A percentile compares a stretch with the other conserved stretches of the same genome.
These are phyloP conservation scores for Coprinellus micaceus DNA, from an alignment of 768 basidiomycete genomes.

Conservation along the genomic window DNA sequence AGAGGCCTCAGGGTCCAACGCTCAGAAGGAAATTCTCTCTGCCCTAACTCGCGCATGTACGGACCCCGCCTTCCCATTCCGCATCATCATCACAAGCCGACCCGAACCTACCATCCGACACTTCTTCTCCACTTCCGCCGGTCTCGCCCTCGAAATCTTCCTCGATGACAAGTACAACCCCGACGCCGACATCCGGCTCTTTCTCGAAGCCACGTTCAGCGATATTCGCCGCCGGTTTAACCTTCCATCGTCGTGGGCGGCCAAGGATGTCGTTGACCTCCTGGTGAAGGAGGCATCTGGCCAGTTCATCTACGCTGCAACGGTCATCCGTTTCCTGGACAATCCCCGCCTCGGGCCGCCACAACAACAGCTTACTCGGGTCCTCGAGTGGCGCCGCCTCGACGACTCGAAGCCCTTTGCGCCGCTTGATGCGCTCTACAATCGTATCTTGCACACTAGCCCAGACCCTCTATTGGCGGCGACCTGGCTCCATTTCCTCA, in stretches of 20 bases:
- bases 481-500: too few relatives aligned
- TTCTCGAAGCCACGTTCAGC: background rate
- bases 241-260: constrained; percentile 1
- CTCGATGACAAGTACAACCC: background rate
- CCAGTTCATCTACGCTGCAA: too few relatives aligned
- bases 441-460: too few relatives aligned
- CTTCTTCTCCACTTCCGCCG: background rate
- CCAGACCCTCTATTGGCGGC: too few relatives aligned
- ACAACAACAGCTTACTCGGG: too few relatives aligned
- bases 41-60: background rate
- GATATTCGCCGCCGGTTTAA: background rate
- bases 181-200: background rate
- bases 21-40: background rate
- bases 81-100: constrained; percentile 3
- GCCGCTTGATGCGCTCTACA: too few relatives aligned
- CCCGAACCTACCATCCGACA: constrained; percentile 1
- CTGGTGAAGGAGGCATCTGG: background rate
- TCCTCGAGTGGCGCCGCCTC: too few relatives aligned
- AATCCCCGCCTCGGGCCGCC: too few relatives aligned
- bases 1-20: background rate
- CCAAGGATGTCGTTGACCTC: background rate
- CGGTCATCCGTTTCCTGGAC: too few relatives aligned
- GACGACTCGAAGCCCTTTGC: too few relatives aligned
- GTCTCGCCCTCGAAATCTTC: too few relatives aligned
- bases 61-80: background rate